phyloP scores from a whole-genome alignment of 2,329 filamentous ascomycete genomes.

The Teratosphaeria viscida region DNA sequence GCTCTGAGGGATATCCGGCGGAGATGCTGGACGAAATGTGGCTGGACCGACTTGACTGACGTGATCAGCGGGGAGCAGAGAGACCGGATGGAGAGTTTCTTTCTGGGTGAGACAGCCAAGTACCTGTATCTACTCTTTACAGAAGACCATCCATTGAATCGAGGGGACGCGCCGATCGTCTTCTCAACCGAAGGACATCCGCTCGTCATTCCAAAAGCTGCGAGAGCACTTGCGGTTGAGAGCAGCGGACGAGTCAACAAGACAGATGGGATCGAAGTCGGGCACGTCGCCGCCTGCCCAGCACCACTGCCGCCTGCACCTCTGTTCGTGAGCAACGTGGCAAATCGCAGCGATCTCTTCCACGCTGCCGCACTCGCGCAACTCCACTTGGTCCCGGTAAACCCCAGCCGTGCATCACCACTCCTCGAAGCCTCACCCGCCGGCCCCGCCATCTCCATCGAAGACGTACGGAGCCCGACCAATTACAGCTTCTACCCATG shows the following conservation, averaged over 20 bases:
- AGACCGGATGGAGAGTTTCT: constrained; percentile 98
- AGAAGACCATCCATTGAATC: constrained; percentile 74
- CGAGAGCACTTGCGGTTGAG: constrained; percentile 1
- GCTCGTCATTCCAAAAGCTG: constrained; percentile 51
- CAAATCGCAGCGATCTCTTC: constrained; percentile 71
- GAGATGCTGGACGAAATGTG: constrained; percentile 81
- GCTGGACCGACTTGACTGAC: constrained; percentile 72
- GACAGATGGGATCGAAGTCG: not conserved
- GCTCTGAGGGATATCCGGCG: constrained; percentile 76
- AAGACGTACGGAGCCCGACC: constrained; percentile 49
- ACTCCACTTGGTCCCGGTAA: constrained; percentile 59
- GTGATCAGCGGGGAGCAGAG: constrained; percentile 63
- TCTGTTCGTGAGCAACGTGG: constrained; percentile 67
- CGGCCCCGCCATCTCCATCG: constrained; percentile 42
- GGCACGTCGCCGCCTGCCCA: constrained; percentile 50
- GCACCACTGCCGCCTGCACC: constrained; percentile 48
- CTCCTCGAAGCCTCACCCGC: constrained; percentile 43
- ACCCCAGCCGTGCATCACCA: constrained; percentile 29
- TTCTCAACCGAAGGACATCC: constrained; percentile 97
- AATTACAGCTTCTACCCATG: constrained; percentile 88
- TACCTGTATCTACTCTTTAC: constrained; percentile 92
- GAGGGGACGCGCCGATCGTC: constrained; percentile 74
- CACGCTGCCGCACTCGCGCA: constrained; percentile 79
- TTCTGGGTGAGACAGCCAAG: constrained; percentile 90
- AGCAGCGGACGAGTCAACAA: not conserved